Evolutionary conservation across 352 stramenopile genomes (phyloP).

Genomic region (Phytophthora constricta): DNA sequence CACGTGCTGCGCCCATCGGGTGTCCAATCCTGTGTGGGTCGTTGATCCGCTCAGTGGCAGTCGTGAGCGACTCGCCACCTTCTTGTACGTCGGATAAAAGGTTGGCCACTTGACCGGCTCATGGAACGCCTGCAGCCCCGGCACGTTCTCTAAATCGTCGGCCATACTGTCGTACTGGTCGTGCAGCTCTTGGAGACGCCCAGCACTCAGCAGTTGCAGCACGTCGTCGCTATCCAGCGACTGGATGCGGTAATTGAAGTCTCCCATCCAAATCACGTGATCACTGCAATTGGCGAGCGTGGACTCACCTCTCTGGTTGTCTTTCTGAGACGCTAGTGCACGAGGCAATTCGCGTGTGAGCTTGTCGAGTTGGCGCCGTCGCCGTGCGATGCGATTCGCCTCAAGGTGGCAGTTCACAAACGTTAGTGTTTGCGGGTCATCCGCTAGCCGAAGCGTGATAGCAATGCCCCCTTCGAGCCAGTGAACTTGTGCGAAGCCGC

Average conservation of each 20-base stretch:
- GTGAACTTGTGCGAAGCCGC: constrained; percentile 70
- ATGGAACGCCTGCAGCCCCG: constrained; percentile 46
- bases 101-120: constrained; percentile 72
- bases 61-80: constrained; percentile 44
- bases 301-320: not conserved
- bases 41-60: constrained; percentile 38
- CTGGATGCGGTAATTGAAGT: constrained; percentile 83
- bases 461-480: constrained; percentile 72
- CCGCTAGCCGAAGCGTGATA: constrained; percentile 48
- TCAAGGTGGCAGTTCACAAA: constrained; percentile 81
- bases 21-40: constrained; percentile 31
- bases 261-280: constrained; percentile 83
- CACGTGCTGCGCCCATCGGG: constrained; percentile 56
- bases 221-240: constrained; percentile 55
- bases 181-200: constrained; percentile 63
- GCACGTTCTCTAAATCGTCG: constrained; percentile 49
- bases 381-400: constrained; percentile 55
- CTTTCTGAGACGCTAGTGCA: constrained; percentile 32
- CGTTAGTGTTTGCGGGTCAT: constrained; percentile 56
- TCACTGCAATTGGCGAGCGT: constrained; percentile 63
- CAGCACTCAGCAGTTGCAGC: constrained; percentile 45
- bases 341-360: constrained; percentile 55
- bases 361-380: constrained; percentile 60
- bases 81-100: constrained; percentile 87
- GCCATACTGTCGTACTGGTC: constrained; percentile 75